Evolutionary conservation across 2,329 filamentous ascomycete species (phyloP).

Genomic region (Claviceps arundinis): DNA sequence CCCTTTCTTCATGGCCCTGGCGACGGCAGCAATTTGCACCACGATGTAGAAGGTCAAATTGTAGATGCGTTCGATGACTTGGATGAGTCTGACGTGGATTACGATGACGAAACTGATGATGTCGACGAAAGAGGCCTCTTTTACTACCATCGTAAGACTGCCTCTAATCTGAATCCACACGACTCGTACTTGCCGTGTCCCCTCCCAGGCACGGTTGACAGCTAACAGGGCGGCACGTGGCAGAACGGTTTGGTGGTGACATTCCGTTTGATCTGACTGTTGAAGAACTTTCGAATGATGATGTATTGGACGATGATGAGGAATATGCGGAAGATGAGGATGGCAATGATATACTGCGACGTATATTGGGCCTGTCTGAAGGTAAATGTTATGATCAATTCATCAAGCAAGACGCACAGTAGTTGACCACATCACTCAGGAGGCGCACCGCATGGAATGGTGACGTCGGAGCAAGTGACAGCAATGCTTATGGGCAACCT

Average conservation of each 20-base stretch:
- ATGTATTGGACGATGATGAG: conserved; percentile 10
- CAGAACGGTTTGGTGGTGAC: conserved; percentile 4
- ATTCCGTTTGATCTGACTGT: conserved; percentile 12
- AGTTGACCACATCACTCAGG: conserved; percentile 7
- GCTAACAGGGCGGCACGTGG: neutral
- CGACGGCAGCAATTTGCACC: conserved; percentile 5
- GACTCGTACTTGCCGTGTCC: neutral
- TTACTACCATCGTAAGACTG: conserved; percentile 9
- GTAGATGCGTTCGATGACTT: conserved; percentile 5
- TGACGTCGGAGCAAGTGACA: conserved; percentile 25
- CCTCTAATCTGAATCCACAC: too few species aligned
- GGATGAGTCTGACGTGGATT: conserved; percentile 7
- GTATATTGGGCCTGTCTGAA: conserved; percentile 19
- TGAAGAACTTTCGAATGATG: conserved; percentile 10
- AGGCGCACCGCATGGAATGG: conserved; percentile 15
- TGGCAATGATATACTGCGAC: conserved; percentile 20
- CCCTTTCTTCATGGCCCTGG: neutral
- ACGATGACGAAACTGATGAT: conserved; percentile 11
- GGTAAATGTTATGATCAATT: conserved; percentile 11
- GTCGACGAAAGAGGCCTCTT: conserved; percentile 9
- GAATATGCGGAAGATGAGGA: neutral
- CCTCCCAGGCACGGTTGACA: neutral
- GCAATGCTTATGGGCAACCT: conserved; percentile 24
- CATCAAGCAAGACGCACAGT: too few species aligned
- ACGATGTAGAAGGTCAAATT: conserved; percentile 4